Evolutionary conservation across 2,329 filamentous ascomycete genomes (phyloP), one percentile per base, ranked within the genome.

Genomic region (Arthrobotrys musiformis): DNA sequence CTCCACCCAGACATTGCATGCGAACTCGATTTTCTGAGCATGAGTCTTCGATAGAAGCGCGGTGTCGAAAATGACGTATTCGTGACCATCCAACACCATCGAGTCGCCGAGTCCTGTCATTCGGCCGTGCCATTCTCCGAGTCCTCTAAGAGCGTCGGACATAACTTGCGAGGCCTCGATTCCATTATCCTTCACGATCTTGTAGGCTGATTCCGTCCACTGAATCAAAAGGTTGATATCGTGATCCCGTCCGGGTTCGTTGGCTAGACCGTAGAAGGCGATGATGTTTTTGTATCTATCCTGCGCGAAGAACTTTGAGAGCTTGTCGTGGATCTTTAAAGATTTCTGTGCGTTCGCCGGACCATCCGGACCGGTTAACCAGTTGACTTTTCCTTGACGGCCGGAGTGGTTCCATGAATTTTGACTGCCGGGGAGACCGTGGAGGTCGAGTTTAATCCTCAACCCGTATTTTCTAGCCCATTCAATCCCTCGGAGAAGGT

Each of bases 401-500:
- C 95, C 95, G 80, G 92, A 96, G 84, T 99, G 95, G 81, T 97
- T 97, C 94, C 94, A 98, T 0, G 95, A 95, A 81, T 99, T 99
- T 82, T 98, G 95, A 78, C 92, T 94, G 0, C 95, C 95, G 0
- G 94, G 94, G 0, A 95, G 86, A 15, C 88, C 93, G 84, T 99
- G 95, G 2, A 97, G 85, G 83, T 99, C 95, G 2, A 99, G 88
- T 79, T 98, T 98, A 42, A 99, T 89, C 0, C 95, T 91, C 2
- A 99, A 86, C 0, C 95, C 95, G 83, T 97, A 92, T 82, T 96
- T 94, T 28, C 95, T 91, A 48, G 92, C 93, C 88, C 93, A 99
- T 83, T 99, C 95, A 79, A 99, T 97, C 6, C 88, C 93, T 13
- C 95, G 90, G 7, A 99, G 88, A 1, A 99, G 89, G 82, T 99